A percentile compares a stretch with the other conserved stretches of the same genome.
Conservation (phyloP, 495 filamentous ascomycete species). For the Collariella sp. region DNA sequence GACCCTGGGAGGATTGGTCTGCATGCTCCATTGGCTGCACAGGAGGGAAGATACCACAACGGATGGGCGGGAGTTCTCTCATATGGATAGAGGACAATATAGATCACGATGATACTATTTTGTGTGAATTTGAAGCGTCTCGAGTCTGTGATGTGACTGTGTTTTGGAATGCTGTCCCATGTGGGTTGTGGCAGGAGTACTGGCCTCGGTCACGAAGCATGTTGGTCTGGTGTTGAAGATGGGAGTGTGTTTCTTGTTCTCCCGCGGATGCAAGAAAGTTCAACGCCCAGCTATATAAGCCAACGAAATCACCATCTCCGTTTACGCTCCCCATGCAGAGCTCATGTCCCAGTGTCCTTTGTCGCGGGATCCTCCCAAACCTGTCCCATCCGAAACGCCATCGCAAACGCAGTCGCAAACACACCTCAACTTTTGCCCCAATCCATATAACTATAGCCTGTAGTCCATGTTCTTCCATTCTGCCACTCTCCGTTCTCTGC, state of each 20-base stretch:
- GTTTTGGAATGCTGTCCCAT: too few relatives aligned
- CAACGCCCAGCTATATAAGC: too few relatives aligned
- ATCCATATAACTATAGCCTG: too few relatives aligned
- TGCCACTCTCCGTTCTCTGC: not conserved
- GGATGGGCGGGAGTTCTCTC: constrained; percentile 17
- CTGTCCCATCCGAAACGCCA: constrained; percentile 3
- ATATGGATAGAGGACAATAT: constrained; percentile 22
- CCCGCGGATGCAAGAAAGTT: too few relatives aligned
- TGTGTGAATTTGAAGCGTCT: too few relatives aligned
- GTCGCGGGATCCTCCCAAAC: not conserved
- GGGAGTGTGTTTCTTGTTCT: too few relatives aligned
- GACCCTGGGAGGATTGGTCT: constrained; percentile 23
- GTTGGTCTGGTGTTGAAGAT: too few relatives aligned
- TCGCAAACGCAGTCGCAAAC: not conserved
- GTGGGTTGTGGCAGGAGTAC: too few relatives aligned
- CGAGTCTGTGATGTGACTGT: too few relatives aligned
- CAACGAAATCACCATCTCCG: not conserved
- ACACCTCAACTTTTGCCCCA: too few relatives aligned
- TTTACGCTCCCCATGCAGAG: not conserved
- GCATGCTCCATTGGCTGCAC: constrained; percentile 13
- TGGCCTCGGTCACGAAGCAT: too few relatives aligned
- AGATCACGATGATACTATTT: constrained; percentile 17
- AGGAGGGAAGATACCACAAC: constrained; percentile 23
- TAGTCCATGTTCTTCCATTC: not conserved
- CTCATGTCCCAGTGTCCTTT: not conserved